phyloP scores from a whole-genome alignment of 228 moss, liverwort and hornwort genomes.

The Sphagnum magellanicum region DNA sequence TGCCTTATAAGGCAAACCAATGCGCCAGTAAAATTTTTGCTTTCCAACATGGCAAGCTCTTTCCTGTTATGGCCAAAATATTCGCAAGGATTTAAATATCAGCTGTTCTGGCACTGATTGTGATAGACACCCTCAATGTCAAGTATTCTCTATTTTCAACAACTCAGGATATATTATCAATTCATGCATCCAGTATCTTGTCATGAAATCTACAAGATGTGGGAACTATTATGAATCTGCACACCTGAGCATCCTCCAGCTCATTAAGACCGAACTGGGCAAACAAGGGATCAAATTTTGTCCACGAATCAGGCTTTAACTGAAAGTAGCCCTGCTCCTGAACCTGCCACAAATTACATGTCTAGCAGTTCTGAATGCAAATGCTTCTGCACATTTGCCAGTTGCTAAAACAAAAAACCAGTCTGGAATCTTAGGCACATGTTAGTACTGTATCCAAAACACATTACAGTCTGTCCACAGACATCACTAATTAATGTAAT shows the following conservation, averaged over 20 bases:
- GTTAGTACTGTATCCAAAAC: too few relatives aligned
- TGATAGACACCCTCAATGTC: too few relatives aligned
- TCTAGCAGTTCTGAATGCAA: background rate
- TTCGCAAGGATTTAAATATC: background rate
- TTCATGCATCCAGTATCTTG: background rate
- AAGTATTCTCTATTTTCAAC: too few relatives aligned
- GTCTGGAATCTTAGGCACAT: background rate
- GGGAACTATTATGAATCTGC: background rate
- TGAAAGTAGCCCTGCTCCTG: slow-evolving; percentile 94
- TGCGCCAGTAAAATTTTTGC: slow-evolving; percentile 41
- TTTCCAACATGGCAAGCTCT: slow-evolving; percentile 57
- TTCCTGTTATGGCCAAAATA: slow-evolving; percentile 24
- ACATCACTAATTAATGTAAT: too few relatives aligned
- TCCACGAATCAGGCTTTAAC: slow-evolving; percentile 86
- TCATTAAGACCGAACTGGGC: slow-evolving; percentile 83
- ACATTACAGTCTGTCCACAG: too few relatives aligned
- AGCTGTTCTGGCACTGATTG: background rate
- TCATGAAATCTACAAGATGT: background rate
- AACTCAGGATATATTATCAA: too few relatives aligned
- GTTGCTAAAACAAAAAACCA: background rate
- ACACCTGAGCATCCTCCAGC: slow-evolving; percentile 94
- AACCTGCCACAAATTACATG: slow-evolving; percentile 32
- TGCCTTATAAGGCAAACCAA: slow-evolving; percentile 28
- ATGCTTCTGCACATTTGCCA: background rate
- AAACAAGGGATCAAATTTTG: slow-evolving; percentile 91